These are phyloP conservation scores for Syncephalis plumigaleata DNA, from an alignment of 371 early-diverging fungal species.

Conservation along the genomic window DNA sequence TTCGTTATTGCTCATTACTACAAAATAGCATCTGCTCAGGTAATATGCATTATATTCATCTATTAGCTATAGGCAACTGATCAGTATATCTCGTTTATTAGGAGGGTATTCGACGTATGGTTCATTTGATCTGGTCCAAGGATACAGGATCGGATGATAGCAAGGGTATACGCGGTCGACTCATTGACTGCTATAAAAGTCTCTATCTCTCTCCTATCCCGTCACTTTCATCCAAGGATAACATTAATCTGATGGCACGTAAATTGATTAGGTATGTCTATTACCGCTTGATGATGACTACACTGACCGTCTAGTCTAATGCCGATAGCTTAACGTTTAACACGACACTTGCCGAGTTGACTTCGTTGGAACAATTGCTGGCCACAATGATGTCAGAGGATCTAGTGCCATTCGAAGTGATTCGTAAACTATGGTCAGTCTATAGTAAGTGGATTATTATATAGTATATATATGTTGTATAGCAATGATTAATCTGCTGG, in stretches of 20 bases:
- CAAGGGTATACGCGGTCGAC: constrained; percentile 56
- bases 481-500: no score
- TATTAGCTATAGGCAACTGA: background rate
- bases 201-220: constrained; percentile 57
- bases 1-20: constrained; percentile 68
- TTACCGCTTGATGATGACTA: no score
- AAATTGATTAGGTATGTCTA: constrained; percentile 46
- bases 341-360: constrained; percentile 79
- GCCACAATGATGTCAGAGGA: constrained; percentile 45
- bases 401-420: constrained; percentile 37
- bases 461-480: no score
- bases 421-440: constrained; percentile 73
- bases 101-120: constrained; percentile 82
- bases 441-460: constrained; percentile 27
- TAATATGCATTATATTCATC: constrained; percentile 9
- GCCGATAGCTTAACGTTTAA: constrained; percentile 45
- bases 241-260: constrained; percentile 39
- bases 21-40: constrained; percentile 56
- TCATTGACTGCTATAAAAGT: constrained; percentile 57
- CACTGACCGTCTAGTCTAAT: constrained; percentile 1
- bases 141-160: constrained; percentile 66
- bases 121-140: constrained; percentile 88
- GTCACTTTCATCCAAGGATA: constrained; percentile 30
- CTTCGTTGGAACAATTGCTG: constrained; percentile 81
- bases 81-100: constrained; percentile 6